Evolutionary conservation across 108 stramenopile species (phyloP).

Genomic region (Nitzschia palea): DNA sequence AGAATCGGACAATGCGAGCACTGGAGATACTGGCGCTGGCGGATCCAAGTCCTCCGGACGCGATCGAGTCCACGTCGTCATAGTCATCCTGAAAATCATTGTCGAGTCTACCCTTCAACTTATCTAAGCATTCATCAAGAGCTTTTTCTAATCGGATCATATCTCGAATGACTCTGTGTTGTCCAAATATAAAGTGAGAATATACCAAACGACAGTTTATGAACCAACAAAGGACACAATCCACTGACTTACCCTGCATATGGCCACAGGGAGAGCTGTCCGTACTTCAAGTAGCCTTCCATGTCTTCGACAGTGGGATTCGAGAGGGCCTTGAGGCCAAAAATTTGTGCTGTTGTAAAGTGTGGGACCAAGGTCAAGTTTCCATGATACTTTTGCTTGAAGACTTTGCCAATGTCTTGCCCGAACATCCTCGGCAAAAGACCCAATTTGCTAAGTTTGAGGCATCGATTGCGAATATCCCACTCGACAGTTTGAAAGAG

Average conservation of each 20-base stretch:
- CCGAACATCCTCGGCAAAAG: constrained; percentile 88
- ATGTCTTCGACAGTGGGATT: constrained; percentile 84
- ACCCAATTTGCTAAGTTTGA: constrained; percentile 76
- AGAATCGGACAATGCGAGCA: constrained; percentile 24
- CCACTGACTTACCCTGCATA: constrained; percentile 65
- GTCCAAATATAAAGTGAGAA: background rate
- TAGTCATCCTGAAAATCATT: constrained; percentile 41
- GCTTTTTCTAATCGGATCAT: constrained; percentile 79
- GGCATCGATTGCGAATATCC: constrained; percentile 81
- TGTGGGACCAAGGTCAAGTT: constrained; percentile 83
- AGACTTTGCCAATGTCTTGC: constrained; percentile 87
- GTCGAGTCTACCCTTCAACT: constrained; percentile 60
- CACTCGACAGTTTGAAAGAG: constrained; percentile 82
- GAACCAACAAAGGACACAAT: constrained; percentile 84
- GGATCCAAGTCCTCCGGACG: constrained; percentile 21
- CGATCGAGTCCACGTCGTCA: constrained; percentile 71
- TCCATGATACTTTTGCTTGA: constrained; percentile 92
- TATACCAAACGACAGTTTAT: constrained; percentile 19
- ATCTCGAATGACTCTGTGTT: constrained; percentile 66
- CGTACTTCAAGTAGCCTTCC: constrained; percentile 81
- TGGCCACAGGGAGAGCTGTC: constrained; percentile 84
- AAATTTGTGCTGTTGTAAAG: constrained; percentile 82
- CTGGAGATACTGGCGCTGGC: background rate
- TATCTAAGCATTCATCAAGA: constrained; percentile 63
- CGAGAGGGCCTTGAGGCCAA: constrained; percentile 78